phyloP scores from a whole-genome alignment of 345 rosid species.

The Populus alba region DNA sequence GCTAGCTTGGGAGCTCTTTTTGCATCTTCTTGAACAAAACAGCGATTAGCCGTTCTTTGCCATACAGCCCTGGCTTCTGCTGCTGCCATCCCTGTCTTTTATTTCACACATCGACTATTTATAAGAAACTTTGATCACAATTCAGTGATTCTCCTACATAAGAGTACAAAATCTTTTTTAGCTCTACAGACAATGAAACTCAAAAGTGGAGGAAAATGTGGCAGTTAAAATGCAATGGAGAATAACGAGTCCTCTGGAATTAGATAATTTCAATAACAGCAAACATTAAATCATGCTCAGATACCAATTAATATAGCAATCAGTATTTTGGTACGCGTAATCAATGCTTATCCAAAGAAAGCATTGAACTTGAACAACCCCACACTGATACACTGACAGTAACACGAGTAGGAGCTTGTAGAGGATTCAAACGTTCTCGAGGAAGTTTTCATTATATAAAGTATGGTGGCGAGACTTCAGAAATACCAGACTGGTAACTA shows the following conservation, averaged over 20 bases:
- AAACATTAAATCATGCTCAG: not conserved
- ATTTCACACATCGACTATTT: slow-evolving; percentile 29
- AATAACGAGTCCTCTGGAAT: not conserved
- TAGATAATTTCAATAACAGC: not conserved
- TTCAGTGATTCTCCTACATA: not conserved
- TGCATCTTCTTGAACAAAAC: slow-evolving; percentile 97
- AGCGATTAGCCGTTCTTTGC: slow-evolving; percentile 91
- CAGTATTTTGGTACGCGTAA: not conserved
- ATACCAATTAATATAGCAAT: not conserved
- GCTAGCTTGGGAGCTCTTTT: slow-evolving; percentile 95
- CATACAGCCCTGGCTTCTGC: slow-evolving; percentile 89
- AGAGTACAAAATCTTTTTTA: not conserved
- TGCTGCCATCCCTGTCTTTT: slow-evolving; percentile 62
- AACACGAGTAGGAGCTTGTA: not conserved
- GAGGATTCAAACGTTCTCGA: not conserved
- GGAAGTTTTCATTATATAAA: not conserved
- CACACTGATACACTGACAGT: not conserved
- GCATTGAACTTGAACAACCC: not conserved
- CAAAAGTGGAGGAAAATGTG: not conserved
- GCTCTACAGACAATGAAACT: not conserved
- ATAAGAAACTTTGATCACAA: not conserved
- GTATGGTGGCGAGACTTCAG: not conserved
- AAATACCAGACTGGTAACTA: not conserved
- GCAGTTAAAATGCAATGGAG: not conserved
- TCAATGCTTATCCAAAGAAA: not conserved